Evolutionary conservation across 768 basidiomycete species (phyloP).

Genomic region (Lentinus brumalis): DNA sequence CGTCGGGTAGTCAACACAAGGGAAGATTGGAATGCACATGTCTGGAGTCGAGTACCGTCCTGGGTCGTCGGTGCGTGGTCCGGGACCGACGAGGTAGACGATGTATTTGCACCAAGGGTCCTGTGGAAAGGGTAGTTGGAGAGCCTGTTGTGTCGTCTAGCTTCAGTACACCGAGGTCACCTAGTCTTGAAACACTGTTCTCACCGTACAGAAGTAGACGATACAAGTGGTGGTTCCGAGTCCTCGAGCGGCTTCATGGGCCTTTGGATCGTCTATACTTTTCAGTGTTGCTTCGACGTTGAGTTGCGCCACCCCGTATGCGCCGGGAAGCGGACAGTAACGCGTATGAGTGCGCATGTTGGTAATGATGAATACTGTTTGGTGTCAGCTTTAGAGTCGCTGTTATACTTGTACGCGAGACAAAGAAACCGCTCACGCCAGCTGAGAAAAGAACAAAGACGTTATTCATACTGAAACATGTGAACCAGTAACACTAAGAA

Average conservation of each 20-base stretch:
- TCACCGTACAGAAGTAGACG: not conserved
- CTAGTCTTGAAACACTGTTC: not conserved
- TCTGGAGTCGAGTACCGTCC: not conserved
- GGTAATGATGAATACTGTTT: no score
- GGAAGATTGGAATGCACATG: slow-evolving; percentile 7
- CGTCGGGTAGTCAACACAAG: not conserved
- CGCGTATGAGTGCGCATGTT: no score
- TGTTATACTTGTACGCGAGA: no score
- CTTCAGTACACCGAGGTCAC: no score
- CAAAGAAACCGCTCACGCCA: no score
- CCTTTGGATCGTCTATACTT: not conserved
- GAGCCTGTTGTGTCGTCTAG: not conserved
- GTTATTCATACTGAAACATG: no score
- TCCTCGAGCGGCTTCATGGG: not conserved
- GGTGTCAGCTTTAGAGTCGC: no score
- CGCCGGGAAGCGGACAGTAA: not conserved
- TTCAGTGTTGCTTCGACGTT: not conserved
- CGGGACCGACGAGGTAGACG: not conserved
- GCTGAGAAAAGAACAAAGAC: no score
- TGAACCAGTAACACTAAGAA: no score
- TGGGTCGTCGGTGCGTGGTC: not conserved
- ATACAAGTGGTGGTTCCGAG: not conserved
- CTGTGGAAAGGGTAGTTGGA: not conserved
- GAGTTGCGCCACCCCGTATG: not conserved
- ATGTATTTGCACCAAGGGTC: not conserved